Percentiles rank a stretch among this genome's conserved stretches.
phyloP scores from a whole-genome alignment of 768 basidiomycete species.

The Suillus alpinus region DNA sequence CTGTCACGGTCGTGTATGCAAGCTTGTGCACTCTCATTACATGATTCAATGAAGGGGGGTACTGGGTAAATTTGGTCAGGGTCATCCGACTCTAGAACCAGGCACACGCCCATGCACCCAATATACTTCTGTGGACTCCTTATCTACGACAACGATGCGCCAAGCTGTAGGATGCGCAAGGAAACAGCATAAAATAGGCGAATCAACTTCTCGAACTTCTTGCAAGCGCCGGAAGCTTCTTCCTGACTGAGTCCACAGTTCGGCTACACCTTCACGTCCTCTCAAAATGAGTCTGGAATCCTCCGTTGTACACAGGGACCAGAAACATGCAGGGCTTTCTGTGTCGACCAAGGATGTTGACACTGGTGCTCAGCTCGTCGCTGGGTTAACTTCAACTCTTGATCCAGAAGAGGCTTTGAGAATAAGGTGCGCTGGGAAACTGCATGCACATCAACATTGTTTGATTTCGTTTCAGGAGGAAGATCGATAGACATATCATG shows the following conservation, averaged over 20 bases:
- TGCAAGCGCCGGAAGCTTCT: not conserved
- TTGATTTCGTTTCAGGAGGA: slow-evolving; percentile 30
- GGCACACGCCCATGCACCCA: not conserved
- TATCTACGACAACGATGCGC: not conserved
- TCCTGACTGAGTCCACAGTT: not conserved
- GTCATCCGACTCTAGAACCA: not conserved
- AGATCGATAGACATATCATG: slow-evolving; percentile 61
- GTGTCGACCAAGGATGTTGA: slow-evolving; percentile 48
- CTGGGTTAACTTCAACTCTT: slow-evolving; percentile 37
- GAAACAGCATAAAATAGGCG: not conserved
- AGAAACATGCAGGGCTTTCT: slow-evolving; percentile 35
- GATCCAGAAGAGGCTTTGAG: slow-evolving; percentile 48
- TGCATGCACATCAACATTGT: not conserved
- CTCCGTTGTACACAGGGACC: slow-evolving; percentile 11
- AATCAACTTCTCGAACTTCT: not conserved
- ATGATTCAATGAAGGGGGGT: not conserved
- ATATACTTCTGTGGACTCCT: not conserved
- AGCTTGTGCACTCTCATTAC: not conserved
- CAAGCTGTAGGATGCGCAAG: not conserved
- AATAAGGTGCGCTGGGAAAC: slow-evolving; percentile 37
- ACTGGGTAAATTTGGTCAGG: not conserved
- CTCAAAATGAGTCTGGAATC: slow-evolving; percentile 9
- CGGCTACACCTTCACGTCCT: not conserved
- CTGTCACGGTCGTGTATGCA: not conserved
- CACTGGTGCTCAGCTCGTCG: slow-evolving; percentile 53